Evolutionary conservation across 345 rosid genomes (phyloP).

Genomic region (Lenwebbia sp.): DNA sequence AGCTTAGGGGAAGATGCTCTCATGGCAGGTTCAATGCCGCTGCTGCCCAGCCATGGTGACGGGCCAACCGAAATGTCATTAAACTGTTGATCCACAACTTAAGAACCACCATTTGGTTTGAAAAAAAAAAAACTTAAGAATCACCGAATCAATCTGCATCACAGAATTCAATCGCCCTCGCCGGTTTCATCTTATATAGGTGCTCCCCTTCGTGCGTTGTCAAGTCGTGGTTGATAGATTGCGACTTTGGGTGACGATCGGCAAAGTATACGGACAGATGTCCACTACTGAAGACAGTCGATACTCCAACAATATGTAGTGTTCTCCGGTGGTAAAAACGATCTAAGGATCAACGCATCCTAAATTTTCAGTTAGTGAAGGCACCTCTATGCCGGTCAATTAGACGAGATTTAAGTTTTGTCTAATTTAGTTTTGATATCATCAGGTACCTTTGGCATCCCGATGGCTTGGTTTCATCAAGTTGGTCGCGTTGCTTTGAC

Average conservation of each 20-base stretch:
- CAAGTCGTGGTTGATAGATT: neutral
- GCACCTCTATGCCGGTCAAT: too few relatives aligned
- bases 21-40: too few relatives aligned
- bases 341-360: neutral
- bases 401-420: too few relatives aligned
- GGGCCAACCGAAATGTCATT: neutral
- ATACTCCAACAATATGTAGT: neutral
- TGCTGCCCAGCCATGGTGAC: too few relatives aligned
- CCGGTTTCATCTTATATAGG: neutral
- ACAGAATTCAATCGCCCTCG: too few relatives aligned
- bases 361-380: neutral
- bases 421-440: too few relatives aligned
- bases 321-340: neutral
- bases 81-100: neutral
- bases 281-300: neutral
- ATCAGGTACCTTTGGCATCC: too few relatives aligned
- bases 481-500: too few relatives aligned
- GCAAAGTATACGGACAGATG: neutral
- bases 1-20: too few relatives aligned
- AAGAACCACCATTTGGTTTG: neutral
- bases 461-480: too few relatives aligned
- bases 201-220: neutral
- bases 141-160: neutral
- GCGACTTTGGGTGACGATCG: neutral
- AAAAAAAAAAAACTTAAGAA: neutral